A percentile compares a stretch with the other conserved stretches of the same genome.
Conservation (phyloP, 371 early-diverging fungal genomes). For the Mucor velutinosus region DNA sequence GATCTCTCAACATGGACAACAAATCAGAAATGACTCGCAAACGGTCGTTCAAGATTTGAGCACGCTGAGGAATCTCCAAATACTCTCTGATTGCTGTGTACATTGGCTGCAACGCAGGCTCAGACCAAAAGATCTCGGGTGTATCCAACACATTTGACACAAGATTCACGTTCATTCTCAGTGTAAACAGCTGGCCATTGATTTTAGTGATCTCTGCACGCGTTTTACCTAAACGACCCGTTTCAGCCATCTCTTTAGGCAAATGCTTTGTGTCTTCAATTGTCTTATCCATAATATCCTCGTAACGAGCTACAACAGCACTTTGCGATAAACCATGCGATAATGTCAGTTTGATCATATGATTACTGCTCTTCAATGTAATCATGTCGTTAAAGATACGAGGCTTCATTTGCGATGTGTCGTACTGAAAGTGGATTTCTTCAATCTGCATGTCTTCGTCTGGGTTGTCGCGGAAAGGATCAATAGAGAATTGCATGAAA, state of each 20-base stretch:
- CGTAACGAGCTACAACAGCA: constrained; percentile 70
- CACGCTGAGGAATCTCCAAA: constrained; percentile 82
- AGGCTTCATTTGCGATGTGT: constrained; percentile 54
- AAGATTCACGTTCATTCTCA: constrained; percentile 62
- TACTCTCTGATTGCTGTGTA: constrained; percentile 59
- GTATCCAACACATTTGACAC: constrained; percentile 60
- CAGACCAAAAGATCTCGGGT: constrained; percentile 62
- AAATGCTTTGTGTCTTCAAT: constrained; percentile 63
- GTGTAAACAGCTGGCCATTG: constrained; percentile 71
- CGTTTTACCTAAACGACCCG: constrained; percentile 48
- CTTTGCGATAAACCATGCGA: constrained; percentile 72
- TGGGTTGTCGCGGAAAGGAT: constrained; percentile 50
- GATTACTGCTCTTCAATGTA: constrained; percentile 72
- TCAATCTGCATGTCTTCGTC: constrained; percentile 86
- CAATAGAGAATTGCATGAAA: constrained; percentile 55
- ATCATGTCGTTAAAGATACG: constrained; percentile 77
- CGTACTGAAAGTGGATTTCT: constrained; percentile 91
- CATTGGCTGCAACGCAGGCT: constrained; percentile 56
- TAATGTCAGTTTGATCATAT: constrained; percentile 79
- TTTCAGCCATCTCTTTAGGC: constrained; percentile 55
- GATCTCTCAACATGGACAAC: constrained; percentile 82
- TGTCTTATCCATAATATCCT: constrained; percentile 69
- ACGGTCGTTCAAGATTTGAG: constrained; percentile 83
- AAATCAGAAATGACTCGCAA: constrained; percentile 80
- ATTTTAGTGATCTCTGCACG: constrained; percentile 80